A percentile compares a stretch with the other conserved stretches of the same genome.
Evolutionary conservation across 192 early-diverging fungal species (phyloP).

Genomic region (Helicostylum pulchrum): DNA sequence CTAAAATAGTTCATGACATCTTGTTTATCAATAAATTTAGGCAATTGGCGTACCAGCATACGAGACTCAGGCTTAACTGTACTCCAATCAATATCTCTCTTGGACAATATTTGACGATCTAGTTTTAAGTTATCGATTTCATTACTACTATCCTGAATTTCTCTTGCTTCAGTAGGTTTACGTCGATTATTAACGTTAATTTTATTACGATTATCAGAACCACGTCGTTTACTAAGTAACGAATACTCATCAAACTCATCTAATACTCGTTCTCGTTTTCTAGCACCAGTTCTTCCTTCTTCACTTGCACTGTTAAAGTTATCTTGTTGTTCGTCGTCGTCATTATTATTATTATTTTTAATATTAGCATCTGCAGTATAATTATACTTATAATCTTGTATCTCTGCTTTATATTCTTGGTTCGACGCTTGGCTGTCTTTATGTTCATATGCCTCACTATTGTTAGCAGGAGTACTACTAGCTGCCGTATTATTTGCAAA

Average conservation of each 20-base stretch:
- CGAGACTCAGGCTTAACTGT: slow-evolving; percentile 26
- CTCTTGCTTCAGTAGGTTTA: not conserved
- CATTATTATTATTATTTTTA: slow-evolving; percentile 3
- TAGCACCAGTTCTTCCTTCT: not conserved
- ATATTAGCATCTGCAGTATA: too few relatives aligned
- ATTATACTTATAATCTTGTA: too few relatives aligned
- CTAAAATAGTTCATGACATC: slow-evolving; percentile 27
- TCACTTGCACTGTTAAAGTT: not conserved
- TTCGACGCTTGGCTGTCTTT: not conserved
- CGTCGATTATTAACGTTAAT: slow-evolving; percentile 1
- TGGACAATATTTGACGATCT: slow-evolving; percentile 3
- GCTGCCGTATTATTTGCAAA: slow-evolving; percentile 22
- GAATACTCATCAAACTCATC: slow-evolving; percentile 30
- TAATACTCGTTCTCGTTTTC: slow-evolving; percentile 18
- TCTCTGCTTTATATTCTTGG: too few relatives aligned
- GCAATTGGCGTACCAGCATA: slow-evolving; percentile 31
- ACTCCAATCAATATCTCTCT: slow-evolving; percentile 17
- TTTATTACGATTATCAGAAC: slow-evolving; percentile 3
- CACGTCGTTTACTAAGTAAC: slow-evolving; percentile 20
- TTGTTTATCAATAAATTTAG: slow-evolving; percentile 16
- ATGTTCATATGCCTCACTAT: not conserved
- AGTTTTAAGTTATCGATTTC: not conserved
- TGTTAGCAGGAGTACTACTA: not conserved
- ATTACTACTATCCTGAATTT: not conserved
- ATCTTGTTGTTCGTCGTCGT: slow-evolving; percentile 1